Base-by-base conservation (phyloP, 176 grass and related monocot genomes). In the Avena insularis region DNA sequence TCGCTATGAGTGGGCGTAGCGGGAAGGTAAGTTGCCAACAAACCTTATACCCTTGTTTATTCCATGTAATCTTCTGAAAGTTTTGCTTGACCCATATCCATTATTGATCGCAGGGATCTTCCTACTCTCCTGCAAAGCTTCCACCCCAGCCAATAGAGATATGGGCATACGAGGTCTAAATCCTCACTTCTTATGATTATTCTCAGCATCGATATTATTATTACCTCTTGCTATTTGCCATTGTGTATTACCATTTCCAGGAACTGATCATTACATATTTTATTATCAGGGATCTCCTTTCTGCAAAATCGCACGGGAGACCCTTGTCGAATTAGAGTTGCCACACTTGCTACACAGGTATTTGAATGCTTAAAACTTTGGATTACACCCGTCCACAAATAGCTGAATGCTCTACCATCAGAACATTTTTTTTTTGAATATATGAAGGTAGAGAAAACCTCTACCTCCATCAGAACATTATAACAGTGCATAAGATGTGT, bases 271-370 rank as follows among this genome's bases (percentile, higher is more conserved):
- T 12, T 75, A 16, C 17, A 43, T 76, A 8, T 38, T 78, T 54
- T 71, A 67, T 51, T 80, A 88, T 80, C 81, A 96, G 93, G 84
- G 75, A 85, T 98, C 96, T 56, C 96, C 96, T 62, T 98, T 96
- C 68, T 98, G 93, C 79, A 98, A 91, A 89, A 90, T 98, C 88
- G 93, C 86, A 21, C 82, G 96, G 36, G 96, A 98, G 80, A 60
- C 91, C 17, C 87, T 98, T n/a, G 96, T 96, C 82, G 96, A 98
- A 53, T 82, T 98, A 77, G 93, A 98, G 67, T 77, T 98, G 79
- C 96, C 96, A 46, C 93, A 98, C 87, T 78, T 98, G 75, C 83
- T 96, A n/a, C 93, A 73, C 83, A 94, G 92, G 96, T 95, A 86
- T 14, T 36, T 65, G 71, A 71, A 48, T 58, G 61, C 56, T 80